Evolutionary conservation across 2,329 filamentous ascomycete species (phyloP).

Genomic region (Fusarium tjaetaba): DNA sequence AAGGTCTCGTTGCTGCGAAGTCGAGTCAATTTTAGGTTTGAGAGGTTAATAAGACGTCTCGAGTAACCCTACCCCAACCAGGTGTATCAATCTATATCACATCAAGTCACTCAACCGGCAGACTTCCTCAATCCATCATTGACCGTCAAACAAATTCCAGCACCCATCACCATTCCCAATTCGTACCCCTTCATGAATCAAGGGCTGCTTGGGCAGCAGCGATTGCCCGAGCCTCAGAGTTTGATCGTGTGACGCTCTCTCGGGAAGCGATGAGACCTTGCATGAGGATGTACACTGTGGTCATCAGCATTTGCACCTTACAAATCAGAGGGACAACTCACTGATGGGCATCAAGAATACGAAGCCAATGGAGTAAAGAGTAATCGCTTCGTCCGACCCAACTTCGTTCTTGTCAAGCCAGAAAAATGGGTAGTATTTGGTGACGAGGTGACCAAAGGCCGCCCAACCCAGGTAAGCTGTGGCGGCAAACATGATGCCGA

Average conservation of each 20-base stretch:
- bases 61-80: neutral
- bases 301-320: constrained; percentile 7
- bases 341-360: constrained; percentile 55
- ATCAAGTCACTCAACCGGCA: neutral
- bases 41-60: neutral
- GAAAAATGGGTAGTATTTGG: constrained; percentile 59
- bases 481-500: constrained; percentile 53
- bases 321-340: constrained; percentile 46
- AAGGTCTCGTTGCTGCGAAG: neutral
- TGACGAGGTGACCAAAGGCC: constrained; percentile 57
- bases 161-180: neutral
- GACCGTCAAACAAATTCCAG: neutral
- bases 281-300: constrained; percentile 58
- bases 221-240: constrained; percentile 37
- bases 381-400: constrained; percentile 55
- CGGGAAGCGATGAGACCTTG: constrained; percentile 61
- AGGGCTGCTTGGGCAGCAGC: constrained; percentile 41
- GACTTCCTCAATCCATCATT: neutral
- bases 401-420: constrained; percentile 60
- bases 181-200: constrained; percentile 21
- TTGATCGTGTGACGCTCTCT: constrained; percentile 51
- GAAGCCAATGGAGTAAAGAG: constrained; percentile 57
- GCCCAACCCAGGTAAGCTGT: constrained; percentile 62
- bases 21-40: constrained; percentile 32
- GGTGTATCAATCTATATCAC: constrained; percentile 2